phyloP scores from a whole-genome alignment of 2,329 filamentous ascomycete species.

The Fusarium robinianum region DNA sequence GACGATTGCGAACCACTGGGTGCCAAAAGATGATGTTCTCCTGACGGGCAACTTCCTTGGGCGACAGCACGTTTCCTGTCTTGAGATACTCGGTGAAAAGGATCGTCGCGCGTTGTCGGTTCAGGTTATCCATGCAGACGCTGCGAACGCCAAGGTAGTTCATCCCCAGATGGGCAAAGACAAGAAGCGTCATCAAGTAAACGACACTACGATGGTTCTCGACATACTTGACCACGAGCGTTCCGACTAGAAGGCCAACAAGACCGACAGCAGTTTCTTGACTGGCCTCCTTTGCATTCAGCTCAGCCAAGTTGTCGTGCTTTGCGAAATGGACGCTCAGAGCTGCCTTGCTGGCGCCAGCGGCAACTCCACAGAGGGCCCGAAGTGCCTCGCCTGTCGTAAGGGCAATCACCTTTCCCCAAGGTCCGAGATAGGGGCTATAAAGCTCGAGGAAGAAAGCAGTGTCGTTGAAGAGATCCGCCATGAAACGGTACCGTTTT shows the following conservation, averaged over 20 bases:
- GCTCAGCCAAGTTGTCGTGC: constrained; percentile 84
- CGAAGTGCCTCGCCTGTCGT: constrained; percentile 56
- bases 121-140: constrained; percentile 82
- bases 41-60: constrained; percentile 65
- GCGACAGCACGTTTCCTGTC: constrained; percentile 60
- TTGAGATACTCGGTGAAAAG: constrained; percentile 65
- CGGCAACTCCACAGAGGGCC: constrained; percentile 83
- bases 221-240: constrained; percentile 76
- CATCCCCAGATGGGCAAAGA: constrained; percentile 76
- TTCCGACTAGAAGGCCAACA: constrained; percentile 83
- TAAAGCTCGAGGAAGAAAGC: constrained; percentile 86
- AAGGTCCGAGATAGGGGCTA: constrained; percentile 70
- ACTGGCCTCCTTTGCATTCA: constrained; percentile 93
- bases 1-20: constrained; percentile 38
- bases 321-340: constrained; percentile 90
- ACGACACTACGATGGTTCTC: constrained; percentile 74
- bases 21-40: constrained; percentile 65
- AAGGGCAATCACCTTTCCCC: constrained; percentile 55
- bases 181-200: constrained; percentile 69
- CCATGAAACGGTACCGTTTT: constrained; percentile 85
- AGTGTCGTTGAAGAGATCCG: constrained; percentile 86
- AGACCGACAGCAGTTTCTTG: constrained; percentile 94
- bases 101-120: constrained; percentile 83
- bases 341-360: constrained; percentile 86
- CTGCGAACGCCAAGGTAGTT: constrained; percentile 86